Percentiles rank a stretch among this genome's conserved stretches.
These are phyloP conservation scores for Penicillium sp. DNA, from an alignment of 2,329 filamentous ascomycete genomes.

Conservation along the genomic window DNA sequence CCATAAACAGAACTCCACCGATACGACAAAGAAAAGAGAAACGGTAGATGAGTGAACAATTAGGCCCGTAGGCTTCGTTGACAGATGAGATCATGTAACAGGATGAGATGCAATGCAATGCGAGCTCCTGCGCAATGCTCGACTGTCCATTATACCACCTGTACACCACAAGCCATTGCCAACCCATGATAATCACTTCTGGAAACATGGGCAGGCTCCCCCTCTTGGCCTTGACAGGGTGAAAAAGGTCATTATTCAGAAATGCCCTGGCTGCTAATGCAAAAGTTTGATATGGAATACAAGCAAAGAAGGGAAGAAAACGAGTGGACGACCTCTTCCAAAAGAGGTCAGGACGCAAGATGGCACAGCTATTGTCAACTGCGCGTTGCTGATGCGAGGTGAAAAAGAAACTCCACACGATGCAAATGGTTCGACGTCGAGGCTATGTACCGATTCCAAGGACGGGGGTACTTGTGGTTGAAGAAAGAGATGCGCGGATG, in stretches of 20 bases:
- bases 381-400: constrained; percentile 16
- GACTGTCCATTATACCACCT: constrained; percentile 5
- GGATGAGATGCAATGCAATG: constrained; percentile 13
- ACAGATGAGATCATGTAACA: constrained; percentile 18
- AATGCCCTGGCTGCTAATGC: constrained; percentile 12
- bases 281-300: constrained; percentile 18
- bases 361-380: constrained; percentile 2
- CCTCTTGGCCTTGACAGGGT: background rate
- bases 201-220: background rate
- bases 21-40: constrained; percentile 12
- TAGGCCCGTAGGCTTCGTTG: constrained; percentile 16
- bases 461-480: constrained; percentile 9
- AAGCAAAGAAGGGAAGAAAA: constrained; percentile 14
- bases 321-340: constrained; percentile 18
- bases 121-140: background rate
- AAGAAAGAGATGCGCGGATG: constrained; percentile 4
- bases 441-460: constrained; percentile 18
- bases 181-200: background rate
- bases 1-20: constrained; percentile 13
- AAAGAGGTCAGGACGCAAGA: constrained; percentile 7
- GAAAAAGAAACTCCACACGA: constrained; percentile 22
- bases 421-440: constrained; percentile 20
- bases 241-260: constrained; percentile 7
- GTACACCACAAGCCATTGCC: constrained; percentile 6
- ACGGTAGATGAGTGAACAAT: constrained; percentile 16